A percentile compares a stretch with the other conserved stretches of the same genome.
These are phyloP conservation scores for Candida albicans DNA, from an alignment of 1,139 yeast species.

Conservation along the genomic window DNA sequence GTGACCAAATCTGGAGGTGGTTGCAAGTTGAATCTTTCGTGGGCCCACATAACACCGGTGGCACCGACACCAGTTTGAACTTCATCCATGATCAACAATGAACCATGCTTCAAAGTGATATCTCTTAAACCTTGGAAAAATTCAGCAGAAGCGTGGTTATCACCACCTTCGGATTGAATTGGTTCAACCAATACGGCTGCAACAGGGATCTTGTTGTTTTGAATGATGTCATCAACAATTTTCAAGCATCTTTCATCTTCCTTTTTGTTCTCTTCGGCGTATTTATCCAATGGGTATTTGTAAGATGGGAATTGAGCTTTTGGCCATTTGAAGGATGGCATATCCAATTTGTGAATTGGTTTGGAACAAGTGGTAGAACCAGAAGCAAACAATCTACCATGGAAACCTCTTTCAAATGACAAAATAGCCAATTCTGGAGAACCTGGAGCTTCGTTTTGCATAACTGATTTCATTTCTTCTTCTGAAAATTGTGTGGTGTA, in stretches of 20 bases:
- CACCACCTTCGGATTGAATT: slow-evolving; percentile 86
- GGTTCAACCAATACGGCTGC: slow-evolving; percentile 81
- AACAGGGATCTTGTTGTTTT: slow-evolving; percentile 61
- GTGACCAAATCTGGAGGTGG: slow-evolving; percentile 82
- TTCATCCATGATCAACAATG: slow-evolving; percentile 75
- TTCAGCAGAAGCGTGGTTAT: slow-evolving; percentile 72
- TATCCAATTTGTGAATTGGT: slow-evolving; percentile 81
- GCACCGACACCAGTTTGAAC: slow-evolving; percentile 90
- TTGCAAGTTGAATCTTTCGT: slow-evolving; percentile 73
- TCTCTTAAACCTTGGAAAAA: slow-evolving; percentile 81
- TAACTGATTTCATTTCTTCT: slow-evolving; percentile 62
- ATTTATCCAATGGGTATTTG: slow-evolving; percentile 66
- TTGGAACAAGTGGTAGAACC: slow-evolving; percentile 77
- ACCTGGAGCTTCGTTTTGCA: slow-evolving; percentile 73
- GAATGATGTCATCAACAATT: slow-evolving; percentile 55
- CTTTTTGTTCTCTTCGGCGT: slow-evolving; percentile 52
- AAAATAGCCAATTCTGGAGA: slow-evolving; percentile 72
- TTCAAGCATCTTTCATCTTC: slow-evolving; percentile 71
- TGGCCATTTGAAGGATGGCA: slow-evolving; percentile 87
- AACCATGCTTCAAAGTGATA: slow-evolving; percentile 64
- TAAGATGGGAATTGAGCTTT: slow-evolving; percentile 78
- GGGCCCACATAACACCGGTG: slow-evolving; percentile 84
- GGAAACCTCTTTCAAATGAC: slow-evolving; percentile 76
- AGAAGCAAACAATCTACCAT: slow-evolving; percentile 80
- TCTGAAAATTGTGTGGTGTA: slow-evolving; percentile 47